Conservation (phyloP, 1,139 yeast species). For the Geotrichum fermentans region DNA sequence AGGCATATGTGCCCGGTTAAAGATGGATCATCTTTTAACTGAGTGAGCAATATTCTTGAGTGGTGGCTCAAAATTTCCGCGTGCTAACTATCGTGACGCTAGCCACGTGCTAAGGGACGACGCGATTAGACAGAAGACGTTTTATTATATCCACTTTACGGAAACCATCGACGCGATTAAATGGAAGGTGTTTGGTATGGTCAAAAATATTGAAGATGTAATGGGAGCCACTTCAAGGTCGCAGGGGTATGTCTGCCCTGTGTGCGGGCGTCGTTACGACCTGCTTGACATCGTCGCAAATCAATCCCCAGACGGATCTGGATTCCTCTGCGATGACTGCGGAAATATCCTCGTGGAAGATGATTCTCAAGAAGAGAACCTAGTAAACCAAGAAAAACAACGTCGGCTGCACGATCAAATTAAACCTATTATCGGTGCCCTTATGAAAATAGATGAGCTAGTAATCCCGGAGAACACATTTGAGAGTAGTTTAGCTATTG, state of each 20-base stretch:
- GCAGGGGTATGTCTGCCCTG: conserved; percentile 87
- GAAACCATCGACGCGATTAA: conserved; percentile 96
- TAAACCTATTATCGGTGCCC: conserved; percentile 77
- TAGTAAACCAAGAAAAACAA: conserved; percentile 73
- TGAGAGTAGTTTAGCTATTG: conserved; percentile 69
- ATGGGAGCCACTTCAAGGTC: conserved; percentile 77
- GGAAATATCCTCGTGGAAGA: conserved; percentile 73
- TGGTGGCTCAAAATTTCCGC: background rate
- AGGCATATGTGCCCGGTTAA: conserved; percentile 69
- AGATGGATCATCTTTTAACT: conserved; percentile 66
- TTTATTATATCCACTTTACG: conserved; percentile 81
- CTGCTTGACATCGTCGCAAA: conserved; percentile 84
- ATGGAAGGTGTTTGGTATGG: conserved; percentile 92
- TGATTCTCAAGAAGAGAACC: conserved; percentile 78
- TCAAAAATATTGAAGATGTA: conserved; percentile 70
- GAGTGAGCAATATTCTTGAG: conserved; percentile 27
- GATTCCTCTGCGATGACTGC: conserved; percentile 82
- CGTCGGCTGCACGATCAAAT: conserved; percentile 84
- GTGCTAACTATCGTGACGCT: background rate
- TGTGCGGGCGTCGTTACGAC: conserved; percentile 74
- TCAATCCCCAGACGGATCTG: conserved; percentile 71
- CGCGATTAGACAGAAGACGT: conserved; percentile 59
- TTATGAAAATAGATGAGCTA: conserved; percentile 81
- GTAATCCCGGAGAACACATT: conserved; percentile 83
- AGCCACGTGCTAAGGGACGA: conserved; percentile 76